Conservation (phyloP, 1,139 yeast genomes). For the Suhomyces bribrorum region DNA sequence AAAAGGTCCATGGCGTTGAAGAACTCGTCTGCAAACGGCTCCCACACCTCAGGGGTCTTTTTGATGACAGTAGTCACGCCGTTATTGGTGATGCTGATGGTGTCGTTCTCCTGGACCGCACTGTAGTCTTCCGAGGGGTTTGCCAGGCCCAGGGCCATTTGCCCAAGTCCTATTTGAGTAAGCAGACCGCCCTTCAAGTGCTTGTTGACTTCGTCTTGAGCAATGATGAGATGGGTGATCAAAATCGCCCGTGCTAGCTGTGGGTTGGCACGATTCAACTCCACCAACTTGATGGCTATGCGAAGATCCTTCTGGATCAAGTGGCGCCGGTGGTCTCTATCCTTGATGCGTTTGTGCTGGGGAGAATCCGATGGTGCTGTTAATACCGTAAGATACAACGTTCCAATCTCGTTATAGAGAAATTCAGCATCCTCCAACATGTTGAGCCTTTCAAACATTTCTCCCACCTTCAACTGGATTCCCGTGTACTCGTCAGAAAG, state of each 20-base stretch:
- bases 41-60: slow-evolving; percentile 56
- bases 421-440: slow-evolving; percentile 63
- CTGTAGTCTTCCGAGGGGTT: slow-evolving; percentile 4
- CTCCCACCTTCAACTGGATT: slow-evolving; percentile 80
- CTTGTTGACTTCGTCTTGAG: slow-evolving; percentile 55
- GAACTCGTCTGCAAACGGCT: slow-evolving; percentile 73
- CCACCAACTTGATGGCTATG: slow-evolving; percentile 66
- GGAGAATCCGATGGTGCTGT: slow-evolving; percentile 31
- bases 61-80: slow-evolving; percentile 24
- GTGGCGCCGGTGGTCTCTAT: slow-evolving; percentile 49
- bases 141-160: background rate
- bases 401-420: slow-evolving; percentile 66
- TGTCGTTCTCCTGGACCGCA: slow-evolving; percentile 12
- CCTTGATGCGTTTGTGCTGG: slow-evolving; percentile 24
- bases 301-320: slow-evolving; percentile 71
- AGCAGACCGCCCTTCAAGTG: slow-evolving; percentile 9
- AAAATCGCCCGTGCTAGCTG: slow-evolving; percentile 59
- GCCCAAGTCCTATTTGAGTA: slow-evolving; percentile 8
- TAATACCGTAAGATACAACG: slow-evolving; percentile 61
- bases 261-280: slow-evolving; percentile 53
- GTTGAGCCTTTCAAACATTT: slow-evolving; percentile 73
- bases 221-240: slow-evolving; percentile 63
- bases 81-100: slow-evolving; percentile 21
- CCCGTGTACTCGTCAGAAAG: slow-evolving; percentile 79
- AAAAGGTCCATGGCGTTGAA: slow-evolving; percentile 72